A percentile compares a stretch with the other conserved stretches of the same genome.
Conservation (phyloP, 169 alveolate species). For the Plasmodium gonderi region DNA sequence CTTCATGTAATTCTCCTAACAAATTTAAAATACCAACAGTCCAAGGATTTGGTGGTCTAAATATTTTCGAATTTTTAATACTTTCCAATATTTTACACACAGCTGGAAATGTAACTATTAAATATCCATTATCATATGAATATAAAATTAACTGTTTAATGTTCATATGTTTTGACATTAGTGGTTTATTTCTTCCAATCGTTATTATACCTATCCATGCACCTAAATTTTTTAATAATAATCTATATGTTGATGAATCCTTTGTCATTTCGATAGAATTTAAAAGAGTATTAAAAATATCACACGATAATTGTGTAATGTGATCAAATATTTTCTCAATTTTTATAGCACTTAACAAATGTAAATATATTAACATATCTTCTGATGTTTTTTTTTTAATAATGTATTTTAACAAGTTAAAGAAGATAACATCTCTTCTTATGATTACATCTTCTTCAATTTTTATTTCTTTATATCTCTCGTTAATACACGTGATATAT, state of each 20-base stretch:
- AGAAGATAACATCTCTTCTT: conserved; percentile 80
- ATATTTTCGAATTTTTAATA: conserved; percentile 84
- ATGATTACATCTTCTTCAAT: conserved; percentile 78
- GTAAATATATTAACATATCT: conserved; percentile 80
- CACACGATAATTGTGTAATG: conserved; percentile 83
- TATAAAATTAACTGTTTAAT: conserved; percentile 88
- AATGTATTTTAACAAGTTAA: conserved; percentile 78
- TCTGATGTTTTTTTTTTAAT: conserved; percentile 80
- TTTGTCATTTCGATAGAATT: conserved; percentile 86
- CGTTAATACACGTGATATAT: conserved; percentile 76
- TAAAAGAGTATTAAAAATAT: conserved; percentile 88
- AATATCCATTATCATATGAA: conserved; percentile 85
- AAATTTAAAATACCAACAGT: conserved; percentile 87
- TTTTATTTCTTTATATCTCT: conserved; percentile 72
- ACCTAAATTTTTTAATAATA: conserved; percentile 90
- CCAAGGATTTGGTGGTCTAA: conserved; percentile 94
- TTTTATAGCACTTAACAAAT: conserved; percentile 77
- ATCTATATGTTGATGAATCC: conserved; percentile 88
- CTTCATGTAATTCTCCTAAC: conserved; percentile 90
- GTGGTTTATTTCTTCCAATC: conserved; percentile 89
- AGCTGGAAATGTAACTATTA: conserved; percentile 90
- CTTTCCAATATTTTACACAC: conserved; percentile 90
- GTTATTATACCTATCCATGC: conserved; percentile 92
- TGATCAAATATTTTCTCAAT: conserved; percentile 79
- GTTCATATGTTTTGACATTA: conserved; percentile 89